phyloP scores from a whole-genome alignment of 202 grass and related monocot species.

The Setaria italica region DNA sequence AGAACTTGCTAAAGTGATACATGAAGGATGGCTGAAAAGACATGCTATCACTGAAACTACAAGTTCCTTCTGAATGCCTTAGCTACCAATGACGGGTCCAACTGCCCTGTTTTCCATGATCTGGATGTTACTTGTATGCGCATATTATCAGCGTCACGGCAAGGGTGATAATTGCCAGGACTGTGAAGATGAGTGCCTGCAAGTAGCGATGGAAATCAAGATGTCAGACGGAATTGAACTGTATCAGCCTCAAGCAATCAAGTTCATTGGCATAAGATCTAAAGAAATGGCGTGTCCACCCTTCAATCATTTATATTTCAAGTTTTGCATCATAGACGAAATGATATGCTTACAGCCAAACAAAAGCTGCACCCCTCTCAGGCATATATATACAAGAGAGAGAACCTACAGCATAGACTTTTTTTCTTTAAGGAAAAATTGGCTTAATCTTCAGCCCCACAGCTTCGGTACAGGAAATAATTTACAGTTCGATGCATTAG shows the following conservation, averaged over 20 bases:
- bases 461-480: neutral
- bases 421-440: neutral
- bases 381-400: neutral
- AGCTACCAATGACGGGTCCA: neutral
- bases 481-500: neutral
- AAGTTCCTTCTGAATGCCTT: constrained; percentile 27
- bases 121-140: constrained; percentile 38
- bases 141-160: constrained; percentile 45
- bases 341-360: neutral
- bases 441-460: neutral
- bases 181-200: constrained; percentile 63
- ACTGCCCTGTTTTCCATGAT: neutral
- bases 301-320: constrained; percentile 3
- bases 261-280: neutral
- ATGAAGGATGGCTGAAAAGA: constrained; percentile 4
- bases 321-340: neutral
- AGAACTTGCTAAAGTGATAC: neutral
- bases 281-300: neutral
- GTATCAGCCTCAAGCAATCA: neutral
- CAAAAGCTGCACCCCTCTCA: neutral
- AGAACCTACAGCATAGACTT: neutral
- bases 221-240: neutral
- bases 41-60: constrained; percentile 8
- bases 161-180: constrained; percentile 28
- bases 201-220: neutral